Evolutionary conservation across 1,284 basidiomycete genomes (phyloP), one percentile per base, ranked within the genome.

Genomic region (Ustilago sp.): DNA sequence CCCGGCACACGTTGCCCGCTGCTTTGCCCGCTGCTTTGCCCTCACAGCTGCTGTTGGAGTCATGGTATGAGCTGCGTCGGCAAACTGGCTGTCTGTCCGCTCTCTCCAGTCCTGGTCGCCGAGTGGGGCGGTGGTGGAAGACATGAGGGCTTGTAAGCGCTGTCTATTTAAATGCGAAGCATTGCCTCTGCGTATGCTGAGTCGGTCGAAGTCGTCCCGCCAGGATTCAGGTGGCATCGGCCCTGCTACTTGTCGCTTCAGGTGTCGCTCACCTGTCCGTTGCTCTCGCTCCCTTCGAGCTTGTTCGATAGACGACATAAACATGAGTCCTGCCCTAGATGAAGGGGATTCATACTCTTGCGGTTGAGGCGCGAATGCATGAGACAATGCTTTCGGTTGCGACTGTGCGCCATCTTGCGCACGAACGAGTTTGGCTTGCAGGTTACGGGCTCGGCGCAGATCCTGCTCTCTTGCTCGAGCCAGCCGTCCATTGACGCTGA

Each of bases 171-270:
- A 35, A 8, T 55, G 56, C 2, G 19, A 15, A 12, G 65, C 53
- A 4, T 45, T 36, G 2, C 74, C 73, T 32, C 41, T 52, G 0
- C 55, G 56, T 3, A 75, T 48, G 31, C 68, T 75, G 28, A 72
- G 59, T n/a, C 70, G 59, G 2, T 73, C 66, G 17, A 73, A 69
- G n/a, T 79, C 77, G 9, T 67, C 60, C 7, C 69, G 19, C 77
- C 77, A 79, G 17, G 74, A 77, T 19, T 66, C 59, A 23, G 77
- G 77, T 6, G 77, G 77, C 7, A 79, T 67, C 1, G 77, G 77
- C 0, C 77, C 77, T 4, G 77, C 77, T 8, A 79, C 73, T 45
- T 75, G 73, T 3, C 74, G 53, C 34, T 73, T 66, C 8, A 79
- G 45, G 38, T 67, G 69, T 5, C 67, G 36, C 12, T 64, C 57